These are phyloP conservation scores for Niebla homalea DNA, from an alignment of 495 filamentous ascomycete genomes.

Conservation along the genomic window DNA sequence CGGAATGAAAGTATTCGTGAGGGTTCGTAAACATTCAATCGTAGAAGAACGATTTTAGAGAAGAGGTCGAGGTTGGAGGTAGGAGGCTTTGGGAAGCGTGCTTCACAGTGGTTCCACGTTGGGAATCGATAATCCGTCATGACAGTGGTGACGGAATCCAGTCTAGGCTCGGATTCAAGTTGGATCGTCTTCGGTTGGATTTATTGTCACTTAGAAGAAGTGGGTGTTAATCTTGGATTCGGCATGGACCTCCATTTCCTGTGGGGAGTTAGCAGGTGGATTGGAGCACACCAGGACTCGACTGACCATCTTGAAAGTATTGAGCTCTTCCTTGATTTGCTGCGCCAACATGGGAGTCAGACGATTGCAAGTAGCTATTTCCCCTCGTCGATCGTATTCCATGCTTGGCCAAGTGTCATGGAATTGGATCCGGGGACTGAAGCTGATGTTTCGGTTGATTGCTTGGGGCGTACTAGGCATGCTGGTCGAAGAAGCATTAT, in stretches of 20 bases:
- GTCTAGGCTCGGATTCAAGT: too few species aligned
- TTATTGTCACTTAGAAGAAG: conserved; percentile 58
- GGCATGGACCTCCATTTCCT: conserved; percentile 99
- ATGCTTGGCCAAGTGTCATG: conserved; percentile 90
- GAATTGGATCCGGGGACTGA: conserved; percentile 87
- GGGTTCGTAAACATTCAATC: too few species aligned
- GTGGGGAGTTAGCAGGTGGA: conserved; percentile 10
- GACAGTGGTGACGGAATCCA: too few species aligned
- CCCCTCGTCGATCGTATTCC: conserved; percentile 92
- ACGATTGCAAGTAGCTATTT: conserved; percentile 95
- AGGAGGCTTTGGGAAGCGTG: too few species aligned
- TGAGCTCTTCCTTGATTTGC: conserved; percentile 98
- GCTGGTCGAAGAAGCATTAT: conserved; percentile 51
- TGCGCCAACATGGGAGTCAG: conserved; percentile 94
- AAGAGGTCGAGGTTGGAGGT: too few species aligned
- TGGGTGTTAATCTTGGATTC: conserved; percentile 98
- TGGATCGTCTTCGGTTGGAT: too few species aligned
- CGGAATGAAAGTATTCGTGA: too few species aligned
- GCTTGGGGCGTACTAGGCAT: conserved; percentile 60
- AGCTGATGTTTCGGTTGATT: conserved; percentile 61
- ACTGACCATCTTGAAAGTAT: conserved; percentile 97
- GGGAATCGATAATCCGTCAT: too few species aligned
- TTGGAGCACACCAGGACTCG: conserved; percentile 18
- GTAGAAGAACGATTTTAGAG: too few species aligned
- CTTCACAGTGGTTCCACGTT: too few species aligned